Evolutionary conservation across 2,329 filamentous ascomycete genomes (phyloP), one percentile per base, ranked within the genome.

Genomic region (Cordyceps sp.): DNA sequence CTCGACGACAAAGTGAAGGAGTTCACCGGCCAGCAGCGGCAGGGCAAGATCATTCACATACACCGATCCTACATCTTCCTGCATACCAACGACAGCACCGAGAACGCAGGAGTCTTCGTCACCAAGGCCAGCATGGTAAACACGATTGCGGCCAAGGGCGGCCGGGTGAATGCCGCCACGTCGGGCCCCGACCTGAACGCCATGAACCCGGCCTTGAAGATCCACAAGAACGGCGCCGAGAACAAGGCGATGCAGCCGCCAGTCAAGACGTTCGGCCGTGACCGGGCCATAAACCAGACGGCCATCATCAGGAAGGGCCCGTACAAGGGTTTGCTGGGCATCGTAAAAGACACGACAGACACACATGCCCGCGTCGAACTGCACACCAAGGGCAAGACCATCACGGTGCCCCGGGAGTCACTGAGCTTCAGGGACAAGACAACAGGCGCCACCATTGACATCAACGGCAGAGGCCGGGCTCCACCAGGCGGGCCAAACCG

Each of bases 301-400:
- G 85, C 96, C 28, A 83, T 78, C 32, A 80, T 96, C 47, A 73
- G 77, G 35, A 84, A 78, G 49, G 90, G 90, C 19, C 75, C 79
- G 16, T 85, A 88, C 62, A 98, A 98, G 58, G 88, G 88, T 35
- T 66, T 94, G 27, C 63, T 96, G 26, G 90, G 90, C 44, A 93
- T 94, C 42, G 86, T 98, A 44, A 94, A 93, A 51, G 88, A 96
- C 49, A 80, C 88, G 1, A 93, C 83, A 6, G 86, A 92, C 44
- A 72, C 72, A 4, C 73, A 80, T 46, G 88, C 84, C 20, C 79
- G 86, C 39, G 80, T 98, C 26, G 90, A 98, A 57, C 62, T 98
- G 25, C 88, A 96, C 50, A 86, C 86, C 6, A 93, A 93, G 61
- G 83, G 77, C 58, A 96, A 94, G 63, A 79, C 82, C 13, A 73